Evolutionary conservation across 176 grass and related monocot genomes (phyloP).

Genomic region (Panicum miliaceum): DNA sequence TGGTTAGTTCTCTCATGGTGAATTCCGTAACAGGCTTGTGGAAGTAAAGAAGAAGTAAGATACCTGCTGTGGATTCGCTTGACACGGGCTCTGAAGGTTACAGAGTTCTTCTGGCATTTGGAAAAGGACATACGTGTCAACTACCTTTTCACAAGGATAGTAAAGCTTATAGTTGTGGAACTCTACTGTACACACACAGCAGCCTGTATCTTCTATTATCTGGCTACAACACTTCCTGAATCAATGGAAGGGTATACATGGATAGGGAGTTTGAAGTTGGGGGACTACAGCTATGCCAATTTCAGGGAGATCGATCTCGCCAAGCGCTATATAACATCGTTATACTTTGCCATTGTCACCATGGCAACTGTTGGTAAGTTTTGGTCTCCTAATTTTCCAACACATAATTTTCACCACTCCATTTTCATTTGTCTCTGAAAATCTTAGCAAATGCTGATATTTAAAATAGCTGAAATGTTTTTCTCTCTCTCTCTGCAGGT

Average conservation of each 20-base stretch:
- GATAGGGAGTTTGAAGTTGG: constrained; percentile 88
- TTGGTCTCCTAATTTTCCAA: neutral
- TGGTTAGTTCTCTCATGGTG: neutral
- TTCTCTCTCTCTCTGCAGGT: constrained; percentile 46
- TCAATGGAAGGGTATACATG: constrained; percentile 92
- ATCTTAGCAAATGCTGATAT: neutral
- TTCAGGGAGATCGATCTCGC: constrained; percentile 91
- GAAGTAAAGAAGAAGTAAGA: constrained; percentile 84
- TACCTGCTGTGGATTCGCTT: constrained; percentile 93
- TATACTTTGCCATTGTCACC: constrained; percentile 97
- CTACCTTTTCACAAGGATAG: constrained; percentile 96
- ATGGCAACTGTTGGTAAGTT: constrained; percentile 96
- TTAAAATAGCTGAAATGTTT: constrained; percentile 23
- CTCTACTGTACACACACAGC: constrained; percentile 94
- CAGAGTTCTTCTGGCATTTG: constrained; percentile 67
- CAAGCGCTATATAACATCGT: constrained; percentile 81
- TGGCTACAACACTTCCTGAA: constrained; percentile 86
- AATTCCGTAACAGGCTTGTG: constrained; percentile 57
- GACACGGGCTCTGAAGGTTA: constrained; percentile 66
- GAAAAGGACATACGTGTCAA: constrained; percentile 98
- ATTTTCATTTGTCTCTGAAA: neutral
- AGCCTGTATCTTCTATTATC: constrained; percentile 96
- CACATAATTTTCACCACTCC: neutral
- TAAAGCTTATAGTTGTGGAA: constrained; percentile 96
- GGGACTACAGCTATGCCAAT: constrained; percentile 69